Base-by-base conservation (phyloP, 2,329 filamentous ascomycete genomes). In the Xylariaceae sp. region DNA sequence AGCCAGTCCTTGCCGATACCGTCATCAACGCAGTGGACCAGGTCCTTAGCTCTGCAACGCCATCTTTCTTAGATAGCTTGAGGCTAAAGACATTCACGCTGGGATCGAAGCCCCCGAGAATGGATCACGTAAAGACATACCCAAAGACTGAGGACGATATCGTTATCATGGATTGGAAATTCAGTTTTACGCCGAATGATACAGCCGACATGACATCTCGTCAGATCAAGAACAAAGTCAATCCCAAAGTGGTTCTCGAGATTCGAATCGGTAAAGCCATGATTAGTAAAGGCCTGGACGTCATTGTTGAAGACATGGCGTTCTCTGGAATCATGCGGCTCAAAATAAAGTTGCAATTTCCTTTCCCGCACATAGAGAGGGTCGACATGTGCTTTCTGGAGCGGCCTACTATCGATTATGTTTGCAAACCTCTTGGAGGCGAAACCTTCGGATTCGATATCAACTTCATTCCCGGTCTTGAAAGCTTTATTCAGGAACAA, bases 81-180 rank as follows among this genome's bases (percentile, higher is more conserved):
- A 89, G 92, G 65, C 82, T 99, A 74, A 95, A 92, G 73, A 92
- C 87, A 0, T 99, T 99, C 70, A 89, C 92, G 0, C 81, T 99
- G 13, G 94, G 94, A 52, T 92, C 89, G 8, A 99, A 99, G 74
- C 92, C 94, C 26, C 95, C 95, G 5, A 85, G 94, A 29, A 83
- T 99, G 77, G 94, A 99, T 73, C 92, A 97, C 67, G 94, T 99
- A 71, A 97, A 96, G 78, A 96, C 94, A 0, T 96, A 99, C 65
- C 92, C 92, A 54, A 95, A 94, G 71, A 89, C 89, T 1, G 90
- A 96, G 63, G 92, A 96, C 59, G 94, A 99, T 67, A 86, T 92
- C 54, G 90, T 99, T 40, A 83, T 97, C 66, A 99, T 99, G 94
- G 94, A 99, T 70, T 99, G 94, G 94, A 96, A 95, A 67, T 99